A percentile compares a stretch with the other conserved stretches of the same genome.
Conservation (phyloP, 2,329 filamentous ascomycete genomes). For the Fusarium beomiforme region DNA sequence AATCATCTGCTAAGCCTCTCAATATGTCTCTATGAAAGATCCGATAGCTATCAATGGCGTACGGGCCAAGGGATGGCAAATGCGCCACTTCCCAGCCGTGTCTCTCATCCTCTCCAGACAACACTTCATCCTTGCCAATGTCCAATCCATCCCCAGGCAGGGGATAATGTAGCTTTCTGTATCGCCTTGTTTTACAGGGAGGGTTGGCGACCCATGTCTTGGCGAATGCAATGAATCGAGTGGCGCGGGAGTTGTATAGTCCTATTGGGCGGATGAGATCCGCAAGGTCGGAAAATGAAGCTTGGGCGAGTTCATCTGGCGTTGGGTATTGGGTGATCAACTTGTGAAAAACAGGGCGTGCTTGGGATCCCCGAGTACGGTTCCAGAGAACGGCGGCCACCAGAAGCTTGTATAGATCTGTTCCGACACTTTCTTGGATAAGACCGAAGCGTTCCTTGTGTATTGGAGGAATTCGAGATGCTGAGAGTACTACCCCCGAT, state of each 20-base stretch:
- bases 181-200: not conserved
- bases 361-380: slow-evolving; percentile 16
- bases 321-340: slow-evolving; percentile 1
- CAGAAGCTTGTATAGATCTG: slow-evolving; percentile 9
- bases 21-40: slow-evolving; percentile 28
- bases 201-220: slow-evolving; percentile 13
- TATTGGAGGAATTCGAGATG: slow-evolving; percentile 5
- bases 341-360: not conserved
- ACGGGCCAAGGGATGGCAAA: slow-evolving; percentile 23
- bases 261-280: slow-evolving; percentile 22
- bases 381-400: slow-evolving; percentile 34
- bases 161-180: slow-evolving; percentile 28
- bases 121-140: slow-evolving; percentile 15
- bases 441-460: slow-evolving; percentile 6
- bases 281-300: not conserved
- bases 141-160: not conserved
- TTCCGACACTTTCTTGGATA: slow-evolving; percentile 21
- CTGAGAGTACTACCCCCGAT: not conserved
- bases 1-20: not conserved
- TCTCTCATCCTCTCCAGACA: slow-evolving; percentile 13
- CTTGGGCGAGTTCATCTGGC: not conserved
- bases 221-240: slow-evolving; percentile 23
- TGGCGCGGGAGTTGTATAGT: slow-evolving; percentile 24
- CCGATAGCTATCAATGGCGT: slow-evolving; percentile 29
- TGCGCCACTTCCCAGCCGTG: slow-evolving; percentile 29